phyloP scores from a whole-genome alignment of 2,329 filamentous ascomycete genomes.

The Sclerotinia sclerotiorum region DNA sequence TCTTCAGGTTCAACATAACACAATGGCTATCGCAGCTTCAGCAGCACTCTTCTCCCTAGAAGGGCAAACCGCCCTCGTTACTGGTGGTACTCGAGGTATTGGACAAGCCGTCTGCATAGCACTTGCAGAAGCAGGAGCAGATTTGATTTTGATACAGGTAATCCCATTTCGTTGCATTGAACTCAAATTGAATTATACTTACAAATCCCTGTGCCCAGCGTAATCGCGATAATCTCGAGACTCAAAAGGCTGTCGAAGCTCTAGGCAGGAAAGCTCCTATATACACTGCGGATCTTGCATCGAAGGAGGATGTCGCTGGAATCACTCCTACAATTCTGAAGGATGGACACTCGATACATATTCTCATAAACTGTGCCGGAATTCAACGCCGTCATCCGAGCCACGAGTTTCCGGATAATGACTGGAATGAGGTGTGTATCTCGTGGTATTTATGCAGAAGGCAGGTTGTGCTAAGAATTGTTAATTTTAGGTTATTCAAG shows the following conservation, averaged over 20 bases:
- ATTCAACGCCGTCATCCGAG: slow-evolving; percentile 42
- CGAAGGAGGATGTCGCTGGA: slow-evolving; percentile 56
- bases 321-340: slow-evolving; percentile 62
- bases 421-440: slow-evolving; percentile 54
- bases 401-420: slow-evolving; percentile 43
- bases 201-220: slow-evolving; percentile 31
- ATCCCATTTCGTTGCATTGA: slow-evolving; percentile 13
- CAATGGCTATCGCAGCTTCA: slow-evolving; percentile 33
- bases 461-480: slow-evolving; percentile 30
- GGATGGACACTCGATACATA: slow-evolving; percentile 46
- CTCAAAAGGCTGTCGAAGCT: slow-evolving; percentile 60
- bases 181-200: background rate
- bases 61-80: slow-evolving; percentile 43
- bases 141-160: slow-evolving; percentile 45
- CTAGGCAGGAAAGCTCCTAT: slow-evolving; percentile 66
- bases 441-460: slow-evolving; percentile 59
- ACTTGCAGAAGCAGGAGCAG: slow-evolving; percentile 44
- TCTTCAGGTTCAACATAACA: background rate
- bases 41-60: slow-evolving; percentile 40
- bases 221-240: slow-evolving; percentile 43
- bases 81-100: slow-evolving; percentile 44
- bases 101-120: slow-evolving; percentile 43
- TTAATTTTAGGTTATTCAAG: slow-evolving; percentile 61
- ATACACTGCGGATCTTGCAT: slow-evolving; percentile 69
- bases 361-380: slow-evolving; percentile 50